Percentiles rank a stretch among this genome's conserved stretches.
Conservation (phyloP, 192 early-diverging fungal genomes). For the Backusella australiensis region DNA sequence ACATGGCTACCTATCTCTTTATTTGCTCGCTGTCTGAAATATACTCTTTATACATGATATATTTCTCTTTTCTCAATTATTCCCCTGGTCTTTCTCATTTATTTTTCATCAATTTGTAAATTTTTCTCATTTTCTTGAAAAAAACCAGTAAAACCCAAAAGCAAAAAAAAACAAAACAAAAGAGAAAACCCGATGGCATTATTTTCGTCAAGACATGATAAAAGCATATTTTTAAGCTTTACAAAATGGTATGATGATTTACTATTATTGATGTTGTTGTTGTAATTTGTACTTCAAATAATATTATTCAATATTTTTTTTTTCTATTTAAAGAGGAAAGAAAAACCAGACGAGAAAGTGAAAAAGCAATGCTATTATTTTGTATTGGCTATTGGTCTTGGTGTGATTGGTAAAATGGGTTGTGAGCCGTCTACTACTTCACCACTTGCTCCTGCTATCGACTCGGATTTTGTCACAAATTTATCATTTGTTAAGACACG, state of each 20-base stretch:
- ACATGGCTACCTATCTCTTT: too few species aligned
- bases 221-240: background rate
- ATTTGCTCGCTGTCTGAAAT: too few species aligned
- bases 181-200: too few species aligned
- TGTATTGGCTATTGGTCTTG: background rate
- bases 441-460: slow-evolving; percentile 23
- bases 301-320: background rate
- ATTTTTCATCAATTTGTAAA: too few species aligned
- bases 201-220: too few species aligned
- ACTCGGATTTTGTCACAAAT: background rate
- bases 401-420: slow-evolving; percentile 30
- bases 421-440: slow-evolving; percentile 26
- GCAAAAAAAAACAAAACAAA: too few species aligned
- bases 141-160: too few species aligned
- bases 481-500: background rate
- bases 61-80: too few species aligned
- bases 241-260: background rate
- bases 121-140: too few species aligned
- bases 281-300: background rate
- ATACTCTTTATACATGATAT: too few species aligned
- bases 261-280: background rate
- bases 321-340: background rate
- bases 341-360: background rate
- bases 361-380: background rate
- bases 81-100: too few species aligned